Conservation (phyloP, 495 filamentous ascomycete genomes). For the Trichoderma reesei region DNA sequence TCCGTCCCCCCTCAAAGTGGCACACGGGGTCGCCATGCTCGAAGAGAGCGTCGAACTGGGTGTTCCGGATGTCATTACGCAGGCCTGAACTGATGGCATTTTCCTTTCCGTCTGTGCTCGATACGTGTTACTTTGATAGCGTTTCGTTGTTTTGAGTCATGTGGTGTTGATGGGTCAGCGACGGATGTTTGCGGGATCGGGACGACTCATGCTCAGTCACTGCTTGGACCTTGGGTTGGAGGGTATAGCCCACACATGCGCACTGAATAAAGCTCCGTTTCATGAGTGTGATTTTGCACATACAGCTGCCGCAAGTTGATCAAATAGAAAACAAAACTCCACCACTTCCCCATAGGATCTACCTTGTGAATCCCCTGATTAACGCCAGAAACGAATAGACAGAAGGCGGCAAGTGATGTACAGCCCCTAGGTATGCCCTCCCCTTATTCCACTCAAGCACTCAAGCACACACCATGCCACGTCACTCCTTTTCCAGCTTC, state of each 20-base stretch:
- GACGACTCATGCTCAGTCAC: background rate
- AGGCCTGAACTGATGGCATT: conserved; percentile 11
- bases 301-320: no score
- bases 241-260: no score
- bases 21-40: conserved; percentile 45
- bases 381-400: no score
- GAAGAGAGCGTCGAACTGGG: conserved; percentile 47
- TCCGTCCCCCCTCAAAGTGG: conserved; percentile 30
- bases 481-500: background rate
- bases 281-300: no score
- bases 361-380: no score
- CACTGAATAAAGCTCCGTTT: no score
- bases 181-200: background rate
- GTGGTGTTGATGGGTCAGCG: background rate
- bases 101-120: background rate
- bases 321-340: no score
- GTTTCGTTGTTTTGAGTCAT: background rate
- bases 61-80: conserved; percentile 42
- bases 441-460: conserved; percentile 7
- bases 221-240: background rate
- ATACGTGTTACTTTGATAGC: background rate
- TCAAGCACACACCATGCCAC: no score
- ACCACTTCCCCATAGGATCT: no score
- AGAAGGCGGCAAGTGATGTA: no score
- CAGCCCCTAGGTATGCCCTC: no score